Base-by-base conservation (phyloP, 2,329 filamentous ascomycete species). In the Annulohypoxylon truncatum region DNA sequence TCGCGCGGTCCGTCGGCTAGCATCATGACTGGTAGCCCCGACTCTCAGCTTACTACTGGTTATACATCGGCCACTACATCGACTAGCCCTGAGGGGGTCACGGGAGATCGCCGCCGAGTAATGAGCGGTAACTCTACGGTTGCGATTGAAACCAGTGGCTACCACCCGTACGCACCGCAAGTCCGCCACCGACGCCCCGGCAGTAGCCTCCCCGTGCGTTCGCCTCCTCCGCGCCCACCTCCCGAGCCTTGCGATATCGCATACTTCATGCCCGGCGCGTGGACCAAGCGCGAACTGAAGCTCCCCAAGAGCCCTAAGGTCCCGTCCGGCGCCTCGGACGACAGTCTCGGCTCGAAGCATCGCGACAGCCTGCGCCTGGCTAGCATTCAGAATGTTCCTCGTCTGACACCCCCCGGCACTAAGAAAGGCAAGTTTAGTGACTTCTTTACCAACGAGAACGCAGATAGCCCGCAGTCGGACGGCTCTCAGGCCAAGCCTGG, bases 301-400 rank as follows among this genome's bases (percentile, higher is more conserved):
- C 31, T 31, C 18, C 35, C 35, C n/a, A 75, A 77, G 57, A 77
- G 77, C 51, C 56, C n/a, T n/a, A n/a, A n/a, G n/a, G n/a, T 74
- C 2, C 71, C 73, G 2, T 71, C 72, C 15, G 50, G 50, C 18
- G 22, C n/a, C 47, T 65, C 68, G 12, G 47, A 48, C 6, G 31
- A 26, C 12, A 59, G 52, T 10, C 9, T 73, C n/a, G 33, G 53
- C n/a, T 44, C 48, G 9, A 68, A 58, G 5, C 64, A 69, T 38
- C 65, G 66, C 22, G 61, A 69, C 48, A 66, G 63, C 38, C 50
- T 71, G 8, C 61, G 66, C 9, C 15, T 61, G 2, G 46, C 57
- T 4, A 57, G 52, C 13, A 59, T 56, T 26, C 63, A 46, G 57
- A 61, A 46, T 24, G 7, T 54, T 6, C 44, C 38, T 9, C 57